These are phyloP conservation scores for Tylopilus vinaceipallidus DNA, from an alignment of 768 basidiomycete genomes.

Conservation along the genomic window DNA sequence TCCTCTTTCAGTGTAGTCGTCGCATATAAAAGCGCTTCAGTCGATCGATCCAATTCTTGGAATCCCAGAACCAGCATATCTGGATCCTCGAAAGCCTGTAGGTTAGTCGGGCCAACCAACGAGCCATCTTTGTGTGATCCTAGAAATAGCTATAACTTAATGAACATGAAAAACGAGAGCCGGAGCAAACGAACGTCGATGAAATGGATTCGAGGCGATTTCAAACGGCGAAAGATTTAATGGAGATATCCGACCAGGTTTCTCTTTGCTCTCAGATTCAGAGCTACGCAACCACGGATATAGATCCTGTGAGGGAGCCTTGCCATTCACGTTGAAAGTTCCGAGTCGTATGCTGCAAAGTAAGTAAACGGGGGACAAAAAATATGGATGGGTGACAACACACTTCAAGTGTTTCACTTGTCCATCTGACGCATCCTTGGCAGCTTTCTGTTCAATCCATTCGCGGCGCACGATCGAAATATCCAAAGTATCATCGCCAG, in stretches of 20 bases:
- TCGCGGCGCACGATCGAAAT: conserved; percentile 57
- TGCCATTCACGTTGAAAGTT: conserved; percentile 86
- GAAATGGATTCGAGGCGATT: conserved; percentile 18
- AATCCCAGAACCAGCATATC: conserved; percentile 77
- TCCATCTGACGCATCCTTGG: conserved; percentile 28
- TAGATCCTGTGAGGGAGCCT: conserved; percentile 69
- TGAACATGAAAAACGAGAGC: not conserved
- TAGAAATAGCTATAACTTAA: conserved; percentile 1
- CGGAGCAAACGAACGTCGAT: conserved; percentile 20
- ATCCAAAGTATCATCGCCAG: conserved; percentile 61
- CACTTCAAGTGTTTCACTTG: conserved; percentile 26
- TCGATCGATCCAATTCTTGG: conserved; percentile 77
- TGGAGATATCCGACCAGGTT: conserved; percentile 33
- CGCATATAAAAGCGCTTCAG: conserved; percentile 75
- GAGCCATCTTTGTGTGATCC: conserved; percentile 5
- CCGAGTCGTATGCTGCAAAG: conserved; percentile 59
- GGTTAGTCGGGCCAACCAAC: conserved; percentile 7
- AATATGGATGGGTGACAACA: not conserved
- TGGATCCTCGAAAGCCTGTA: conserved; percentile 40
- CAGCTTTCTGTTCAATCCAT: conserved; percentile 54
- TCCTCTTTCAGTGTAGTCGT: conserved; percentile 63
- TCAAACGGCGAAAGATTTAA: conserved; percentile 38
- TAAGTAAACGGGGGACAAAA: not conserved
- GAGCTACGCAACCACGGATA: conserved; percentile 56
- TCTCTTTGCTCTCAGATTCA: not conserved